Conservation (phyloP, 2,329 filamentous ascomycete species). For the Geosmithia putterillii region DNA sequence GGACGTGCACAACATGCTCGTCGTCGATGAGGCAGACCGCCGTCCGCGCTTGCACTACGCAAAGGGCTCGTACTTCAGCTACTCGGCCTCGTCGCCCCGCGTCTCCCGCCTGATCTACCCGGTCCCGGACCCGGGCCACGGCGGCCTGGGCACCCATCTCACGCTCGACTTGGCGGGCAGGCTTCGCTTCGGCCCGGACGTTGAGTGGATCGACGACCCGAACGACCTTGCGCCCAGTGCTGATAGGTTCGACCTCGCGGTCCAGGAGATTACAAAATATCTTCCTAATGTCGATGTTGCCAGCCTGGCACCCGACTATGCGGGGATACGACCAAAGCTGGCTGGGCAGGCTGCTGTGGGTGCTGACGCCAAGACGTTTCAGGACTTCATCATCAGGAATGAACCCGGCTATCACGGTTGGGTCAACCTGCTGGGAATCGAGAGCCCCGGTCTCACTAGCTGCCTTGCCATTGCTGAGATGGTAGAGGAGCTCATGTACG, state of each 20-base stretch:
- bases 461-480: conserved; percentile 73
- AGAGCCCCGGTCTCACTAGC: conserved; percentile 86
- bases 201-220: conserved; percentile 76
- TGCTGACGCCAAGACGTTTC: conserved; percentile 50
- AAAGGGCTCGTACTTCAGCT: conserved; percentile 93
- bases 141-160: conserved; percentile 82
- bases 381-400: conserved; percentile 70
- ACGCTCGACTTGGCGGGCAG: conserved; percentile 80
- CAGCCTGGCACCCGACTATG: conserved; percentile 69
- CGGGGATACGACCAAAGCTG: conserved; percentile 84
- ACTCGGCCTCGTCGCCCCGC: conserved; percentile 48
- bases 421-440: conserved; percentile 84
- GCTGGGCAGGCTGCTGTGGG: conserved; percentile 45
- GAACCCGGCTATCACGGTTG: conserved; percentile 74
- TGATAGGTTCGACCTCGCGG: conserved; percentile 49
- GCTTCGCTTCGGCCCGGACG: conserved; percentile 85
- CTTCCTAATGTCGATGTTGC: conserved; percentile 59
- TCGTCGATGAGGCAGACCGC: conserved; percentile 32
- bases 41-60: conserved; percentile 62
- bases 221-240: conserved; percentile 57
- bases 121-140: conserved; percentile 67
- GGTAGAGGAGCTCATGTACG: conserved; percentile 45
- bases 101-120: conserved; percentile 76
- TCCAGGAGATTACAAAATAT: conserved; percentile 67
- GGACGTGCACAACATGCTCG: conserved; percentile 69